phyloP scores from a whole-genome alignment of 768 basidiomycete species.

The Phylloporus scabripes region DNA sequence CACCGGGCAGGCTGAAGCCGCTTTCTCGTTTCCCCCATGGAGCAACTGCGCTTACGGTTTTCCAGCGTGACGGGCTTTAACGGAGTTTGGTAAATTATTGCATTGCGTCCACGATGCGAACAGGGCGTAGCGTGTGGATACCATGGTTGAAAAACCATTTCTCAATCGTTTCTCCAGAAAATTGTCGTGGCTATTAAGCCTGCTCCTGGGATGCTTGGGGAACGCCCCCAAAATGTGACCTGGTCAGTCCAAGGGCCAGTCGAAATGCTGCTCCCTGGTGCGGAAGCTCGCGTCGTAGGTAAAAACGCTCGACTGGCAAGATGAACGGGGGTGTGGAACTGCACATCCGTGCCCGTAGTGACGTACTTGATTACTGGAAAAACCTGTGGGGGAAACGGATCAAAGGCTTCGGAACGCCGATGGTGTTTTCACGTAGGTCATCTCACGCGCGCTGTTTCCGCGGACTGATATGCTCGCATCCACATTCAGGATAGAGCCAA shows the following conservation, averaged over 20 bases:
- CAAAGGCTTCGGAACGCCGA: slow-evolving; percentile 58
- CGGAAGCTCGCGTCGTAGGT: slow-evolving; percentile 46
- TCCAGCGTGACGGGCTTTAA: no score
- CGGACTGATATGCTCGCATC: background rate
- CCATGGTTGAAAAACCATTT: no score
- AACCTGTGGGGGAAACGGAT: slow-evolving; percentile 32
- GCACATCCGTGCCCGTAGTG: slow-evolving; percentile 48
- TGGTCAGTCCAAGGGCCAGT: slow-evolving; percentile 50
- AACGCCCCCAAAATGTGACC: slow-evolving; percentile 34
- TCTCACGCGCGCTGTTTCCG: background rate
- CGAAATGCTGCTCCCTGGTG: slow-evolving; percentile 57
- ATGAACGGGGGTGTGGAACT: slow-evolving; percentile 62
- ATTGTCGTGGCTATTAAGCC: slow-evolving; percentile 8
- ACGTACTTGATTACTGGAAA: slow-evolving; percentile 67
- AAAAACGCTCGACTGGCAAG: slow-evolving; percentile 44
- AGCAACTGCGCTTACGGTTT: no score
- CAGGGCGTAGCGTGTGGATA: no score
- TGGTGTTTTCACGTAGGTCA: slow-evolving; percentile 53
- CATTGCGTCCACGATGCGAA: no score
- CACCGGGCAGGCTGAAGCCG: no score
- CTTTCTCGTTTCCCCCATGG: no score
- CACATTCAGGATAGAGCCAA: slow-evolving; percentile 77
- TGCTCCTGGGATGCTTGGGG: slow-evolving; percentile 37
- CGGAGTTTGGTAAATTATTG: no score
- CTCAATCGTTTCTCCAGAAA: no score